A percentile compares a stretch with the other conserved stretches of the same genome.
Conservation (phyloP, 768 basidiomycete species). For the Auriscalpium orientale region DNA sequence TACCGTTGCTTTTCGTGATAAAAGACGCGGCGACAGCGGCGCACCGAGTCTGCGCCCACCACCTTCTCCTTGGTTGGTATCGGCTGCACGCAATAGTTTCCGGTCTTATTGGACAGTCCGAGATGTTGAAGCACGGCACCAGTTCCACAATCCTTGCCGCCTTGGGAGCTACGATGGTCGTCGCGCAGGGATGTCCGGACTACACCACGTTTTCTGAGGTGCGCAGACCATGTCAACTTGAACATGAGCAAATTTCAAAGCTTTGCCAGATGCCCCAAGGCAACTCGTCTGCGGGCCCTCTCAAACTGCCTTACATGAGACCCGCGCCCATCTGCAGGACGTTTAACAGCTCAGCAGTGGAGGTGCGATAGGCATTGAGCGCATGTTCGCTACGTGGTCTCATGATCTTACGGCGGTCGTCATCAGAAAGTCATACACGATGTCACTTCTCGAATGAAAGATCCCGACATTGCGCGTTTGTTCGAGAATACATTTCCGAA, state of each 20-base stretch:
- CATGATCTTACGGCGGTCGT: background rate
- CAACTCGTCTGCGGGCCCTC: slow-evolving; percentile 47
- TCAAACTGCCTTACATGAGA: slow-evolving; percentile 66
- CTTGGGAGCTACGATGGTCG: slow-evolving; percentile 15
- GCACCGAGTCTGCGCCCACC: background rate
- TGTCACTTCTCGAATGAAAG: slow-evolving; percentile 64
- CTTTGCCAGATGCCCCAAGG: slow-evolving; percentile 47
- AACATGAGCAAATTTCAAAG: background rate
- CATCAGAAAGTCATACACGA: slow-evolving; percentile 63
- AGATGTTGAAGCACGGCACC: slow-evolving; percentile 2
- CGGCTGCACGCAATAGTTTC: background rate
- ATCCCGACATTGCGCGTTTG: slow-evolving; percentile 68
- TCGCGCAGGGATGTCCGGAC: slow-evolving; percentile 44
- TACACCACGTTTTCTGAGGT: slow-evolving; percentile 55
- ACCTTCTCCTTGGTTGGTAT: background rate
- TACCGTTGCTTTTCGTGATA: background rate
- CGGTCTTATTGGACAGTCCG: background rate
- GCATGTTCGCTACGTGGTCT: background rate
- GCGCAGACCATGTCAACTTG: slow-evolving; percentile 15
- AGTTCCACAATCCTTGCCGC: slow-evolving; percentile 17
- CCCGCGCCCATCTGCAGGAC: slow-evolving; percentile 64
- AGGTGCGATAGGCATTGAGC: slow-evolving; percentile 32
- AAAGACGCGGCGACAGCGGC: background rate
- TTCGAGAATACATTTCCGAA: slow-evolving; percentile 84
- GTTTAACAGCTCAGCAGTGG: slow-evolving; percentile 68